Conservation (phyloP, 345 rosid species). For the Syzygium grande region DNA sequence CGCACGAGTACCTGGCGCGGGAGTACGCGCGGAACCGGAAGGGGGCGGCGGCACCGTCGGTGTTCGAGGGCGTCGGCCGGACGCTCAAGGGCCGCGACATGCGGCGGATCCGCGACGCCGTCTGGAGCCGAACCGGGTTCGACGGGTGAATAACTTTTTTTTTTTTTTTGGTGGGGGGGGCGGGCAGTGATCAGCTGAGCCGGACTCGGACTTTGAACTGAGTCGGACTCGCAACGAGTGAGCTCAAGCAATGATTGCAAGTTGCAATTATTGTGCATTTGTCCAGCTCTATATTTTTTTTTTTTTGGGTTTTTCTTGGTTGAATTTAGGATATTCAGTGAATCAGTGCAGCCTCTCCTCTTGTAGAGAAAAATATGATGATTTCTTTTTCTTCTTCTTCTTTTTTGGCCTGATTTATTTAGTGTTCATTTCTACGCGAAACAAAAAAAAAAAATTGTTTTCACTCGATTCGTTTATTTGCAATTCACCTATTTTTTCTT, state of each 20-base stretch:
- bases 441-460: background rate
- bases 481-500: background rate
- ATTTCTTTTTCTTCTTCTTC: background rate
- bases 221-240: slow-evolving; percentile 1
- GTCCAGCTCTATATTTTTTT: background rate
- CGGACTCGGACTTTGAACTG: background rate
- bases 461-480: background rate
- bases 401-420: background rate
- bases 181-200: slow-evolving; percentile 5
- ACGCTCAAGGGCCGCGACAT: slow-evolving; percentile 27
- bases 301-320: background rate
- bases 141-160: slow-evolving; percentile 2
- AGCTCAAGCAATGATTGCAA: background rate
- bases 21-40: slow-evolving; percentile 10
- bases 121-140: slow-evolving; percentile 25
- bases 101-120: slow-evolving; percentile 21
- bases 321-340: background rate
- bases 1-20: slow-evolving; percentile 29
- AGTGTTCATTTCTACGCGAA: background rate
- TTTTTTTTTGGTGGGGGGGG: too few relatives aligned
- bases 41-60: slow-evolving; percentile 11
- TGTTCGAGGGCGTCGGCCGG: slow-evolving; percentile 25
- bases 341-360: too few relatives aligned
- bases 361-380: background rate
- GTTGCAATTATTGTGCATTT: background rate